Percentiles rank a stretch among this genome's conserved stretches.
Conservation (phyloP, 352 stramenopile species). For the Globisporangium barbulae region DNA sequence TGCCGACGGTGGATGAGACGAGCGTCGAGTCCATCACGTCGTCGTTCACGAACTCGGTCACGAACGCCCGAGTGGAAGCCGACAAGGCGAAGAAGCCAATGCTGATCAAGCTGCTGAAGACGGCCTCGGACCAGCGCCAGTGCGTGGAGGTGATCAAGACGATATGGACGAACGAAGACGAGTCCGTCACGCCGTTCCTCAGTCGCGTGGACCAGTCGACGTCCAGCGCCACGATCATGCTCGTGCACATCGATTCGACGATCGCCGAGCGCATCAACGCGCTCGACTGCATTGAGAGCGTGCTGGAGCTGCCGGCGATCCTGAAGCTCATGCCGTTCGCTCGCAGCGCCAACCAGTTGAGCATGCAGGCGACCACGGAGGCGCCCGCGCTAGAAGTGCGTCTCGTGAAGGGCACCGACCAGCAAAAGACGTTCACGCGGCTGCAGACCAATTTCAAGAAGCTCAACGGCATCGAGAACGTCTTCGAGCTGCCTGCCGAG, state of each 20-base stretch:
- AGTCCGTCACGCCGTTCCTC: constrained; percentile 50
- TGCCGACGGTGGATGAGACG: constrained; percentile 34
- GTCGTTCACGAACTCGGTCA: constrained; percentile 14
- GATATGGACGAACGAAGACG: constrained; percentile 31
- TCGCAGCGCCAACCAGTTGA: constrained; percentile 40
- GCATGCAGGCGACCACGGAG: constrained; percentile 21
- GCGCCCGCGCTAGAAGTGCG: constrained; percentile 61
- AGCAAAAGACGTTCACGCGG: constrained; percentile 23
- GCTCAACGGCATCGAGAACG: constrained; percentile 56
- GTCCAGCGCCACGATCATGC: constrained; percentile 41
- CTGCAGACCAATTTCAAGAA: constrained; percentile 37
- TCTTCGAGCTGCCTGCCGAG: constrained; percentile 39
- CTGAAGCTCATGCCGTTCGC: constrained; percentile 77
- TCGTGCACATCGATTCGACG: constrained; percentile 45
- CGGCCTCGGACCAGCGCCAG: constrained; percentile 33
- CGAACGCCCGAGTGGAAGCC: not conserved
- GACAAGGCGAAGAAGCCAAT: constrained; percentile 29
- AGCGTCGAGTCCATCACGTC: constrained; percentile 19
- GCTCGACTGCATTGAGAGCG: constrained; percentile 44
- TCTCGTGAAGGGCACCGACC: constrained; percentile 37
- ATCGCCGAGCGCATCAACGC: constrained; percentile 29
- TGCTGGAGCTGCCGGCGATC: constrained; percentile 46
- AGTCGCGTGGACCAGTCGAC: constrained; percentile 39
- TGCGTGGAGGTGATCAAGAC: constrained; percentile 40
- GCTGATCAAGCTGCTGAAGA: constrained; percentile 45